Evolutionary conservation across 768 basidiomycete species (phyloP), one percentile per base, ranked within the genome.

Genomic region (Macrolepiota dolichaula): DNA sequence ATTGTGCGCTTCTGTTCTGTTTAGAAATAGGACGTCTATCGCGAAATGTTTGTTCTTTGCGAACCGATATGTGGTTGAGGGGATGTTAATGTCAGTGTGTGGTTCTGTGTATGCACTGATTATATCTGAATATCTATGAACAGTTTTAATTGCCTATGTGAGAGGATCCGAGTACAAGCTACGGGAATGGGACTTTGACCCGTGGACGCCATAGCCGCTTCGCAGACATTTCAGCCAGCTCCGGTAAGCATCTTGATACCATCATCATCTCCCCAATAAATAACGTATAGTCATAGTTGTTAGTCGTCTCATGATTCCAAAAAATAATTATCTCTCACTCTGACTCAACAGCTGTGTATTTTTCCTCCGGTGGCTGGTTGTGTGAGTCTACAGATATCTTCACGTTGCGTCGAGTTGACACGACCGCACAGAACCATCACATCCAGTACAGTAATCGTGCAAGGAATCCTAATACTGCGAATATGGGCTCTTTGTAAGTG

Each of bases 61-160:
- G 35, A 72, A 72, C 51, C 65, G 71, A 37, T 72, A 71, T 60
- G 46, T 66, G 22, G 67, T 72, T 4, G 71, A 68, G 40, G 70
- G 65, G 25, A 68, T 70, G 57, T 62, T 72, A 5, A 44, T 72
- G 71, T 72, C 58, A 35, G 68, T 67, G 68, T 67, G 4, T 25
- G 19, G 29, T 19, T 37, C 29, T 22, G n/a, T 22, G 25, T 47
- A 13, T 6, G 17, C 42, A 0, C 3, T 17, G 37, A 17, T 25
- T 57, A 10, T 25, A 29, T 22, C 4, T 37, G n/a, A 25, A 38
- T 46, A 7, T 4, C 19, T 22, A 49, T 13, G 29, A 55, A 29
- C 27, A 71, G 71, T 22, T 72, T 72, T 55, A 69, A 69, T 57
- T 72, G 71, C 47, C 68, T 72, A 25, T 67, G 70, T 71, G 59